These are phyloP conservation scores for Annulohypoxylon nitens DNA, from an alignment of 495 filamentous ascomycete genomes.

Conservation along the genomic window DNA sequence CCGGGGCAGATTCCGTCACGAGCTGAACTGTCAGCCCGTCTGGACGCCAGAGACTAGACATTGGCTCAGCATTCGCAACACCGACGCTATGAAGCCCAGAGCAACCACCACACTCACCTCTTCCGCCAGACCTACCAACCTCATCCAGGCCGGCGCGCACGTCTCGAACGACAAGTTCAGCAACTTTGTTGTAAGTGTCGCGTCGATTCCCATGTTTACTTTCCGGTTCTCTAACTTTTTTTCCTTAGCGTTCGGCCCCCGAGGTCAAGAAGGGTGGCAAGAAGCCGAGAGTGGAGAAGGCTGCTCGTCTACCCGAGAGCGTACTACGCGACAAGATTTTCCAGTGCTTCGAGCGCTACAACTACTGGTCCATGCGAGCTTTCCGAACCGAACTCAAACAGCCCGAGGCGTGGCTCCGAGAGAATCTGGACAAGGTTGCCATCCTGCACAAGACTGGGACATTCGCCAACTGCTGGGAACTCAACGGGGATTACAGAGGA, in stretches of 20 bases:
- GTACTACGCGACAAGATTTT: conserved; percentile 88
- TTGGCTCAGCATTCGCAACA: conserved; percentile 70
- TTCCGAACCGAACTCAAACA: conserved; percentile 80
- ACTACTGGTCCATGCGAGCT: conserved; percentile 89
- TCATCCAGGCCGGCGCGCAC: conserved; percentile 65
- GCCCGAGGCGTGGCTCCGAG: conserved; percentile 91
- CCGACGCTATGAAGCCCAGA: conserved; percentile 75
- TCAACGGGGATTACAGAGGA: conserved; percentile 78
- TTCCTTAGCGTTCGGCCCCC: conserved; percentile 49
- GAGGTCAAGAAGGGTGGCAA: conserved; percentile 62
- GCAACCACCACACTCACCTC: conserved; percentile 64
- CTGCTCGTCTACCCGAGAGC: conserved; percentile 86
- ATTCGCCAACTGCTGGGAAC: conserved; percentile 85
- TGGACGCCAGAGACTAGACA: conserved; percentile 77
- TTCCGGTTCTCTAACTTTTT: conserved; percentile 46
- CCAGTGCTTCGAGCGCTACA: conserved; percentile 81
- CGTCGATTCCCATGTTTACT: background rate
- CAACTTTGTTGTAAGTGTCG: conserved; percentile 68
- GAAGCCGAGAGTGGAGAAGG: conserved; percentile 79
- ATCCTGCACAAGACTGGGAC: conserved; percentile 81
- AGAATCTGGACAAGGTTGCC: conserved; percentile 85
- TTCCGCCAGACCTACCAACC: conserved; percentile 52
- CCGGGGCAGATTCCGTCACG: conserved; percentile 77
- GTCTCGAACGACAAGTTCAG: conserved; percentile 62
- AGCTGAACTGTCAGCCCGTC: conserved; percentile 81